Evolutionary conservation across 2,329 filamentous ascomycete species (phyloP), one percentile per base, ranked within the genome.

Genomic region (Myriosclerotinia scirpicola): DNA sequence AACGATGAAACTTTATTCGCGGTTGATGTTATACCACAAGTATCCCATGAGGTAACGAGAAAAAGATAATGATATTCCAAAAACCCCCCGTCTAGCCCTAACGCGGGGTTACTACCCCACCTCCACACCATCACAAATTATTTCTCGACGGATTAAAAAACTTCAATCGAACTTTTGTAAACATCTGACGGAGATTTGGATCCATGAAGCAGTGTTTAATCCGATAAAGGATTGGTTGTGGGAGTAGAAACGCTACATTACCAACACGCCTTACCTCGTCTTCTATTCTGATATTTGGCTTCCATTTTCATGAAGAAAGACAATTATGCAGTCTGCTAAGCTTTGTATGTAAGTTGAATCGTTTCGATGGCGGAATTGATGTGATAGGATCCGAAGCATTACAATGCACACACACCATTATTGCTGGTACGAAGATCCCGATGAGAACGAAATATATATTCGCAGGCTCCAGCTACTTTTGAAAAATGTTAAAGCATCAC

Each of bases 31-130:
- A 36, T 48, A 17, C 1, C 17, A 8, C 44, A 11, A 36, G 22
- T 11, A 4, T 17, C 14, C 7, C 5, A 6, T 15, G 8, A 60
- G 14, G 20, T 4, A 38, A 48, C 8, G 12, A 48, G 20, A 1
- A 48, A 1, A 48, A 11, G 15, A 36, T 5, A n/a, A 30, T 8
- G 17, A 48, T 59, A 36, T 11, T 8, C 17, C 34, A 26, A 59
- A n/a, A 12, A 48, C 11, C 20, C 56, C 42, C 34, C 44, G 46
- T 60, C n/a, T 60, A 50, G 30, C 56, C 56, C 56, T 60, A 60
- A 60, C 30, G 44, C 56, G 56, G 56, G 30, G 56, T 60, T 26
- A 36, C 56, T 60, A 60, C 58, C 58, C 58, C 58, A 50, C 58
- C 20, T 60, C 44, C 58, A 26, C 22, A 60, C 17, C 5, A 50